Evolutionary conservation across 2,329 filamentous ascomycete genomes (phyloP).

Genomic region (Cercospora beticola): DNA sequence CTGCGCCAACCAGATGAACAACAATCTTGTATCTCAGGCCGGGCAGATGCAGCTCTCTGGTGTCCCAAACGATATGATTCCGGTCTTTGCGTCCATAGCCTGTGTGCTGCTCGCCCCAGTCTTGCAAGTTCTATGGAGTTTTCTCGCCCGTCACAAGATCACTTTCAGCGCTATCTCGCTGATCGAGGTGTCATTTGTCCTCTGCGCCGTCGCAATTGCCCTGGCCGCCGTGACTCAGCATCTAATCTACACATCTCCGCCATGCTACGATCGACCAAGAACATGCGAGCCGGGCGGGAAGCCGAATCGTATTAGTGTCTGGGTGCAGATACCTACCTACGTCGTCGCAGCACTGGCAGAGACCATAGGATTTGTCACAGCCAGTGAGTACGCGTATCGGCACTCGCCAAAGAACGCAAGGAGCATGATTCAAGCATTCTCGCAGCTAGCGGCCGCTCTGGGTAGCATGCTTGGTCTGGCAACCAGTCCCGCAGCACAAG

Average conservation of each 20-base stretch:
- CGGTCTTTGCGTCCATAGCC: conserved; percentile 21
- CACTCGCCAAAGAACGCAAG: conserved; percentile 47
- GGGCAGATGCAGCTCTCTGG: conserved; percentile 38
- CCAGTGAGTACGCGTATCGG: conserved; percentile 47
- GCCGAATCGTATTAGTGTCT: conserved; percentile 41
- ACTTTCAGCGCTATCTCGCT: conserved; percentile 36
- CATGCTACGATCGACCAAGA: conserved; percentile 40
- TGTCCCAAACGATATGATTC: conserved; percentile 41
- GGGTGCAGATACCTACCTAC: conserved; percentile 44
- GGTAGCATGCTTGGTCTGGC: conserved; percentile 38
- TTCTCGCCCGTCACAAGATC: conserved; percentile 51
- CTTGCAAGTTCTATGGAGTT: conserved; percentile 7
- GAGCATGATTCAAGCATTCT: conserved; percentile 40
- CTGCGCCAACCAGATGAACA: conserved; percentile 43
- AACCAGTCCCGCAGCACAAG: conserved; percentile 31
- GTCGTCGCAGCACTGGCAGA: conserved; percentile 44
- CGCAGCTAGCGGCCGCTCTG: conserved; percentile 36
- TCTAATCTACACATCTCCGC: conserved; percentile 35
- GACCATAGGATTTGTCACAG: conserved; percentile 46
- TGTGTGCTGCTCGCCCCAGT: conserved; percentile 16
- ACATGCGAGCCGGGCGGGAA: conserved; percentile 31
- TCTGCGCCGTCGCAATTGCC: conserved; percentile 16
- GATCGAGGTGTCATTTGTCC: conserved; percentile 14
- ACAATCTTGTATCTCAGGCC: conserved; percentile 42
- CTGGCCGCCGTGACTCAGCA: conserved; percentile 28